A percentile compares a stretch with the other conserved stretches of the same genome.
Conservation (phyloP, 495 filamentous ascomycete species). For the Podospora appendiculata region DNA sequence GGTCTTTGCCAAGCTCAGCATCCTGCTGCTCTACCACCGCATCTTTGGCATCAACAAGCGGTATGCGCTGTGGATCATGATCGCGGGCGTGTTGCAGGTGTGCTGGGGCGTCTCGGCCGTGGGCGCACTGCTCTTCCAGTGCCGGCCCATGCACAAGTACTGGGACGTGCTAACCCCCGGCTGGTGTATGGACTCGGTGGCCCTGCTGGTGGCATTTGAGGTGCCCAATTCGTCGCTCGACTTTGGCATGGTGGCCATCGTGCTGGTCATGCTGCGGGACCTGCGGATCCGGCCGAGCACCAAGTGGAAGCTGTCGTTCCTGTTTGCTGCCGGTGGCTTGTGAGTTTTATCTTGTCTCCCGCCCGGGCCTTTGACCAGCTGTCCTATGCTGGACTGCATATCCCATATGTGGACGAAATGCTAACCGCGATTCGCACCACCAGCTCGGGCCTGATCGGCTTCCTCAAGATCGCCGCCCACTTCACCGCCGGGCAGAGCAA, state of each 20-base stretch:
- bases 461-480: constrained; percentile 11
- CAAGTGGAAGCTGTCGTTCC: constrained; percentile 8
- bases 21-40: constrained; percentile 12
- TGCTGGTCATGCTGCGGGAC: constrained; percentile 2
- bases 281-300: constrained; percentile 3
- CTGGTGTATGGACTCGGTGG: neutral
- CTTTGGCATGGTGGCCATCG: constrained; percentile 9
- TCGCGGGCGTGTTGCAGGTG: constrained; percentile 1
- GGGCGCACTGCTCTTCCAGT: neutral
- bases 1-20: constrained; percentile 7
- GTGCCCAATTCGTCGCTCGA: constrained; percentile 9
- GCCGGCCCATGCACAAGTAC: constrained; percentile 5
- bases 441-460: constrained; percentile 4
- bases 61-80: constrained; percentile 3
- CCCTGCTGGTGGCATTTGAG: constrained; percentile 2
- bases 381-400: too few relatives aligned
- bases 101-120: neutral
- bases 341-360: constrained; percentile 1
- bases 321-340: constrained; percentile 11
- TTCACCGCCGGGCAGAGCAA: constrained; percentile 4
- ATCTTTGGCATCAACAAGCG: constrained; percentile 9
- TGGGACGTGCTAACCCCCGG: constrained; percentile 1
- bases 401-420: too few relatives aligned
- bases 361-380: neutral
- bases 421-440: neutral